Base-by-base conservation (phyloP, 495 filamentous ascomycete genomes). In the Annulohypoxylon bovei region DNA sequence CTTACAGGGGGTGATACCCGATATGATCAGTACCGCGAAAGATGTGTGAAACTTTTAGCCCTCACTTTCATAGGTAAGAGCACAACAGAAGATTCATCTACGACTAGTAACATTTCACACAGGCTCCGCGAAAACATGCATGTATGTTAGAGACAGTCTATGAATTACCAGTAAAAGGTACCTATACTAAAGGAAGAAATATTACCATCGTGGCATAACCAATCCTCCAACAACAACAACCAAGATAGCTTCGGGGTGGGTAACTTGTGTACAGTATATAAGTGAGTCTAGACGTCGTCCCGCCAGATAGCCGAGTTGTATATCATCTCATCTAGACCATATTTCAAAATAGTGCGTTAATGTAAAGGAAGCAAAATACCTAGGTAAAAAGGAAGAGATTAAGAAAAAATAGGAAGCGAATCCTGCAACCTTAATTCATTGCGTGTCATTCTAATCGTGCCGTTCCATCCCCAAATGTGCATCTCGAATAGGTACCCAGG, bases 131-230 rank as follows among this genome's bases (percentile, higher is more conserved):
- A 12, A 0, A 7, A 8, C 28, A 32, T 18, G n/a, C n/a, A n/a
- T 16, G 23, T 53, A 53, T 33, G 23, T 14, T 67, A 44, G 11
- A 40, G 47, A 66, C 40, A 63, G 22, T 67, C 64, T 72, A 67
- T 69, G 40, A 54, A 67, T 72, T 67, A 63, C 30, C 49, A 59
- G 40, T 50, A 58, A 33, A 53, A 65, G 59, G 62, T 72, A 72
- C 69, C 59, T 67, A 63, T 64, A 71, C 50, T 59, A 67, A 63
- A 23, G 32, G 52, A 60, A 63, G 18, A 59, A 67, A 47, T 49
- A 67, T 67, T 64, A 67, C 54, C 54, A 67, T 67, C 58, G 44
- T 37, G 28, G n/a, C 42, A 18, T 40, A 53, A 12, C 22, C 35
- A 1, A 46, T 18, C 23, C 12, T 42, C 44, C 42, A 53, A 57